These are phyloP conservation scores for Fraxinus albicans DNA, from an alignment of 305 asterid genomes.

Conservation along the genomic window DNA sequence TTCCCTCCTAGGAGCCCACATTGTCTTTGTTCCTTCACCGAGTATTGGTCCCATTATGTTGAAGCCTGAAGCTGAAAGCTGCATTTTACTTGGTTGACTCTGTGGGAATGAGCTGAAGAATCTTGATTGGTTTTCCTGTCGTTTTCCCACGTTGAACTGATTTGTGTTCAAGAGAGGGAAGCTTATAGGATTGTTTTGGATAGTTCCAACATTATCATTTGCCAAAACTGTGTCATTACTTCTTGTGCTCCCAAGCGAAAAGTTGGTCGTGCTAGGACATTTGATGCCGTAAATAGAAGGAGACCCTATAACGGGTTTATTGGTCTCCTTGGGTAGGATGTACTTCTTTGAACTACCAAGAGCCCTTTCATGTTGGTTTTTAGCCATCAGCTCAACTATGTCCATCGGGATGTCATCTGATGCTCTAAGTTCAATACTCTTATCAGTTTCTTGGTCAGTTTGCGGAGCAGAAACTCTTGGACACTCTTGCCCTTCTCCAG, in stretches of 20 bases:
- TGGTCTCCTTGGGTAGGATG: slow-evolving; percentile 18
- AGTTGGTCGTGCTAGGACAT: slow-evolving; percentile 20
- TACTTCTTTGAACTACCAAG: slow-evolving; percentile 35
- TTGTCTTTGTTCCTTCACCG: slow-evolving; percentile 14
- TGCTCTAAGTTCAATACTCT: slow-evolving; percentile 28
- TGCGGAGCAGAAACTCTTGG: slow-evolving; percentile 24
- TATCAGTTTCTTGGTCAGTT: slow-evolving; percentile 29
- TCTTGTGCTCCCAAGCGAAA: slow-evolving; percentile 28
- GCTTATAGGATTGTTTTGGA: slow-evolving; percentile 18
- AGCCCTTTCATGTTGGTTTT: slow-evolving; percentile 56
- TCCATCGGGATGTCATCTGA: slow-evolving; percentile 89
- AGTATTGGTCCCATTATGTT: slow-evolving; percentile 26
- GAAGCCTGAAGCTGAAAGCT: slow-evolving; percentile 32
- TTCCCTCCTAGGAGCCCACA: slow-evolving; percentile 4
- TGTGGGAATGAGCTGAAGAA: slow-evolving; percentile 36
- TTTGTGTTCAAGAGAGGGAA: slow-evolving; percentile 26
- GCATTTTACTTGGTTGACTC: slow-evolving; percentile 36
- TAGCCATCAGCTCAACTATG: slow-evolving; percentile 74
- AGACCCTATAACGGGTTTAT: slow-evolving; percentile 19
- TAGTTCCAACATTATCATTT: slow-evolving; percentile 26
- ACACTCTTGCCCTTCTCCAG: slow-evolving; percentile 36
- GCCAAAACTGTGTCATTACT: slow-evolving; percentile 18
- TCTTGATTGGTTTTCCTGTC: slow-evolving; percentile 27
- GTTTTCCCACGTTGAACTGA: slow-evolving; percentile 23
- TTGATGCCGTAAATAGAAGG: slow-evolving; percentile 29